These are phyloP conservation scores for Pleoardoris graminearum DNA, from an alignment of 2,329 filamentous ascomycete genomes.

Conservation along the genomic window DNA sequence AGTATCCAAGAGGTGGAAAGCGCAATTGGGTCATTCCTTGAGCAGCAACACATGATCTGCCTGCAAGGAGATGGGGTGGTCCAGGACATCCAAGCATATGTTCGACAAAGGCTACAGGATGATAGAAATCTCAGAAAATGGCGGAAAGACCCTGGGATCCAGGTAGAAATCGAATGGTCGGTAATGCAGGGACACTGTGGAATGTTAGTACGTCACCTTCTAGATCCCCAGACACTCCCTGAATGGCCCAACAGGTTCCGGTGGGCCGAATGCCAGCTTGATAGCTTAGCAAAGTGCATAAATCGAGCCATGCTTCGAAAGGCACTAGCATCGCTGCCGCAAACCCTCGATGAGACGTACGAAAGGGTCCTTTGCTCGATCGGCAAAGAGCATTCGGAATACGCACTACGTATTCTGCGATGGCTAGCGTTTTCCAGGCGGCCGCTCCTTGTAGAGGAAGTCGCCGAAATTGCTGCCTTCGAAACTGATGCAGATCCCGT, in stretches of 20 bases:
- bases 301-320: conserved; percentile 9
- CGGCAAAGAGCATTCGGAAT: background rate
- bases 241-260: no score
- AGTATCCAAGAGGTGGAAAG: conserved; percentile 26
- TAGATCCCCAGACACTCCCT: background rate
- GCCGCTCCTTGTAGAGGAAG: conserved; percentile 13
- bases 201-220: conserved; percentile 16
- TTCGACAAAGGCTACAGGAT: conserved; percentile 39
- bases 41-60: conserved; percentile 12
- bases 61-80: conserved; percentile 24
- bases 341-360: conserved; percentile 21
- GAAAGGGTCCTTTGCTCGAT: conserved; percentile 15
- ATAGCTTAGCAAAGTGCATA: conserved; percentile 11
- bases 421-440: conserved; percentile 12
- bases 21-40: conserved; percentile 13
- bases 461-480: conserved; percentile 13
- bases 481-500: conserved; percentile 19
- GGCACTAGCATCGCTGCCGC: conserved; percentile 12
- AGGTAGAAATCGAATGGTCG: conserved; percentile 26
- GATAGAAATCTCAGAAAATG: conserved; percentile 22
- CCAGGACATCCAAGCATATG: conserved; percentile 24
- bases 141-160: conserved; percentile 22
- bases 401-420: conserved; percentile 9
- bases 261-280: conserved; percentile 19
- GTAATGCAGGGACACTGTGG: conserved; percentile 23